phyloP scores from a whole-genome alignment of 2,329 filamentous ascomycete genomes.

The Cladosporium oxysporum region DNA sequence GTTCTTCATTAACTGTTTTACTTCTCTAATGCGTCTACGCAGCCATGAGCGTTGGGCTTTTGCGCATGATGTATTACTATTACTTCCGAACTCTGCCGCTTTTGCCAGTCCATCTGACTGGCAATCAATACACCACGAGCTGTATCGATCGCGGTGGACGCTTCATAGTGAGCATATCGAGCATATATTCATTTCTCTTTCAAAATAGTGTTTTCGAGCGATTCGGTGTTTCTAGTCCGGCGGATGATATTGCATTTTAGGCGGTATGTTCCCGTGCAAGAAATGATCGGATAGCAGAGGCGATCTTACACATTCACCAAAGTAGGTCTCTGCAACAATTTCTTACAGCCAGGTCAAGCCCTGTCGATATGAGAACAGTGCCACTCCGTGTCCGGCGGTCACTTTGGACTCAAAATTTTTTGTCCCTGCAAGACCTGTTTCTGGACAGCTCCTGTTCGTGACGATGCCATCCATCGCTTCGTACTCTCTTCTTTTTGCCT shows the following conservation, averaged over 20 bases:
- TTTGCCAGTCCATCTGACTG: neutral
- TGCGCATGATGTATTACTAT: neutral
- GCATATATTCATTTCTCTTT: neutral
- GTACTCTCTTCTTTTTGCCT: too few relatives aligned
- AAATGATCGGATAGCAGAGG: neutral
- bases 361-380: too few relatives aligned
- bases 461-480: too few relatives aligned
- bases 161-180: neutral
- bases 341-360: too few relatives aligned
- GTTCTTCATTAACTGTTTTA: neutral
- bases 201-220: neutral
- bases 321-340: too few relatives aligned
- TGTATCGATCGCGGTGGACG: neutral
- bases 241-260: neutral
- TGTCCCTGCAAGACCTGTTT: too few relatives aligned
- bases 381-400: too few relatives aligned
- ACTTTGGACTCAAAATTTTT: too few relatives aligned
- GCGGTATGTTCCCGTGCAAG: neutral
- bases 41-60: neutral
- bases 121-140: neutral
- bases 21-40: neutral
- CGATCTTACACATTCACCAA: too few relatives aligned
- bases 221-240: neutral
- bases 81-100: neutral
- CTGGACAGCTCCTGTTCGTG: too few relatives aligned